Evolutionary conservation across 2,329 filamentous ascomycete genomes (phyloP).

Genomic region (Ceratocystis colombiana): DNA sequence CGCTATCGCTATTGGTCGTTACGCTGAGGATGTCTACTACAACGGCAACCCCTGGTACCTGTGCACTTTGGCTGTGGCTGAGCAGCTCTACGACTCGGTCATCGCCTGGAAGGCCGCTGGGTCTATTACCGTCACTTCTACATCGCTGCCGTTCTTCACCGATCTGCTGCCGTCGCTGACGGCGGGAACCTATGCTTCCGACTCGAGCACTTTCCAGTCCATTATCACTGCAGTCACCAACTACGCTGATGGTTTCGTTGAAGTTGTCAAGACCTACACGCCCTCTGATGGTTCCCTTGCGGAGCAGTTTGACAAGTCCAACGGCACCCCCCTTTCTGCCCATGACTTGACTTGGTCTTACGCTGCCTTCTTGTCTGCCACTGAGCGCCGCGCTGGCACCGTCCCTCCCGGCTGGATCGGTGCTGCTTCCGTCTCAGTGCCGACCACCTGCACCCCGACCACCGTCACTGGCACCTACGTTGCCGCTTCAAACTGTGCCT

Average conservation of each 20-base stretch:
- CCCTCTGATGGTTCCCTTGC: conserved; percentile 52
- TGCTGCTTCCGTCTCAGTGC: conserved; percentile 38
- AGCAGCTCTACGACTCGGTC: conserved; percentile 67
- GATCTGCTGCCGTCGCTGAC: conserved; percentile 50
- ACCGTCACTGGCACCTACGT: conserved; percentile 43
- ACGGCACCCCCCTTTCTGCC: conserved; percentile 50
- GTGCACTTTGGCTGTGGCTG: conserved; percentile 63
- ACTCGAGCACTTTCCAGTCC: conserved; percentile 40
- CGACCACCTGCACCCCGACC: conserved; percentile 40
- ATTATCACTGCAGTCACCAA: conserved; percentile 48
- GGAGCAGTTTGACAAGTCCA: conserved; percentile 54
- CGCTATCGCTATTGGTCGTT: conserved; percentile 55
- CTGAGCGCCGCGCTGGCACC: conserved; percentile 45
- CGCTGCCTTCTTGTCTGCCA: conserved; percentile 56
- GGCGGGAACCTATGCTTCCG: conserved; percentile 51
- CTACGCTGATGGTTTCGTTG: conserved; percentile 53
- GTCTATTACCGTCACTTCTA: conserved; percentile 52
- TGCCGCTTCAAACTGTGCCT: conserved; percentile 31
- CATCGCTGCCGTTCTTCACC: conserved; percentile 61
- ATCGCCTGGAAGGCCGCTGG: conserved; percentile 58
- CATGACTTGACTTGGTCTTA: conserved; percentile 65
- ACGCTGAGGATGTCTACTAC: conserved; percentile 64
- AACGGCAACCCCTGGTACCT: conserved; percentile 77
- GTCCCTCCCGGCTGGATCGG: conserved; percentile 50
- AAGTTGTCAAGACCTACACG: conserved; percentile 53